Evolutionary conservation across 306 rosid species (phyloP).

Genomic region (Hippophae tibetana): DNA sequence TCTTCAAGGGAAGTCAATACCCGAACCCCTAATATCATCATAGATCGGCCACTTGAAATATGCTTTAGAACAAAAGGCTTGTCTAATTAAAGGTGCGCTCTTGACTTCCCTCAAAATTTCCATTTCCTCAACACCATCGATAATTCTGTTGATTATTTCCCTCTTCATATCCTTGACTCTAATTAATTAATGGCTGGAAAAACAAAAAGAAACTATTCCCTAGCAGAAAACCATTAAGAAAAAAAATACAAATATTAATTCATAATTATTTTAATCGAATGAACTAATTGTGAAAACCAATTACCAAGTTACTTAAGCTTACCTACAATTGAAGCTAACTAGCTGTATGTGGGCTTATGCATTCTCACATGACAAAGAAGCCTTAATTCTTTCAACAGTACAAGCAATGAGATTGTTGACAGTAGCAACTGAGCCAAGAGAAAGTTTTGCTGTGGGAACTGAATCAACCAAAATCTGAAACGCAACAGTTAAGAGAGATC

Average conservation of each 20-base stretch:
- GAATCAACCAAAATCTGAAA: conserved; percentile 95
- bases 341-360: conserved; percentile 11
- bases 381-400: conserved; percentile 89
- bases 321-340: not conserved
- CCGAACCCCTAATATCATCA: conserved; percentile 79
- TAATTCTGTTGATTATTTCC: not conserved
- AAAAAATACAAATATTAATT: too few relatives aligned
- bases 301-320: not conserved
- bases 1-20: conserved; percentile 76
- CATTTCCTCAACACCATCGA: conserved; percentile 26
- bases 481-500: conserved; percentile 86
- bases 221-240: too few relatives aligned
- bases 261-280: too few relatives aligned
- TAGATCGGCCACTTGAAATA: not conserved
- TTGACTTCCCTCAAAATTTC: conserved; percentile 64
- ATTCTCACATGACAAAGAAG: conserved; percentile 56
- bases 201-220: too few relatives aligned
- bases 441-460: conserved; percentile 80
- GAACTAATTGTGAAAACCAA: not conserved
- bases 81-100: conserved; percentile 73
- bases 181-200: too few relatives aligned
- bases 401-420: conserved; percentile 87
- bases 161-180: conserved; percentile 12
- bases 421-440: conserved; percentile 91
- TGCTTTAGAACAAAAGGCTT: conserved; percentile 25